phyloP scores from a whole-genome alignment of 495 filamentous ascomycete genomes.

The Neurospora sublineolata region DNA sequence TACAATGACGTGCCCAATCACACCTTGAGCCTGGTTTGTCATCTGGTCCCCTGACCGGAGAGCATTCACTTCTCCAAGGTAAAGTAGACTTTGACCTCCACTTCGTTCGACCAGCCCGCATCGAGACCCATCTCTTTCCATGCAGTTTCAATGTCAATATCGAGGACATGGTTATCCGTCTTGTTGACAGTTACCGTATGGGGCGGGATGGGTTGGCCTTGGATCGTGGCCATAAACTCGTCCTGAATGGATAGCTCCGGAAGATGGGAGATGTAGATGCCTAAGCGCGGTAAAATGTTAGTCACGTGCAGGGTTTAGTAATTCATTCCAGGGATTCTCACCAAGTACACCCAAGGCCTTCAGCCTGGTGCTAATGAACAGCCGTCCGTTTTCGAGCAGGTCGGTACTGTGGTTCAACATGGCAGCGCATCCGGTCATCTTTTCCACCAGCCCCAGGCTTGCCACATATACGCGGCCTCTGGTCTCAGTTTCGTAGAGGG shows the following conservation, averaged over 20 bases:
- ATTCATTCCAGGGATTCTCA: constrained; percentile 20
- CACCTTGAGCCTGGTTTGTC: neutral
- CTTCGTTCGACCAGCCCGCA: constrained; percentile 76
- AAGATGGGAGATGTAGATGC: constrained; percentile 61
- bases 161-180: constrained; percentile 47
- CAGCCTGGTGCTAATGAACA: constrained; percentile 52
- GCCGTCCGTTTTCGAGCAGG: constrained; percentile 43
- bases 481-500: constrained; percentile 37
- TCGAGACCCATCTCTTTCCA: constrained; percentile 66
- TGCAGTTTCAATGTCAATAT: constrained; percentile 64
- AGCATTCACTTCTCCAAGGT: constrained; percentile 6
- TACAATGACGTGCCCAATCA: neutral
- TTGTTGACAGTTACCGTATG: constrained; percentile 52
- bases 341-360: constrained; percentile 78
- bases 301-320: neutral
- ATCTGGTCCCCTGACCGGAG: neutral
- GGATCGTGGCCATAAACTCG: constrained; percentile 67
- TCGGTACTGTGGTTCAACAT: constrained; percentile 48
- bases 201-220: constrained; percentile 53
- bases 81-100: constrained; percentile 56
- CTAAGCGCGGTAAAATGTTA: constrained; percentile 21
- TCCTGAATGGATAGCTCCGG: constrained; percentile 44
- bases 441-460: constrained; percentile 70
- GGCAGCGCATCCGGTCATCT: constrained; percentile 83
- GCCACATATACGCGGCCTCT: constrained; percentile 37